Evolutionary conservation across 768 basidiomycete genomes (phyloP).

Genomic region (Tephrocybe sp.): DNA sequence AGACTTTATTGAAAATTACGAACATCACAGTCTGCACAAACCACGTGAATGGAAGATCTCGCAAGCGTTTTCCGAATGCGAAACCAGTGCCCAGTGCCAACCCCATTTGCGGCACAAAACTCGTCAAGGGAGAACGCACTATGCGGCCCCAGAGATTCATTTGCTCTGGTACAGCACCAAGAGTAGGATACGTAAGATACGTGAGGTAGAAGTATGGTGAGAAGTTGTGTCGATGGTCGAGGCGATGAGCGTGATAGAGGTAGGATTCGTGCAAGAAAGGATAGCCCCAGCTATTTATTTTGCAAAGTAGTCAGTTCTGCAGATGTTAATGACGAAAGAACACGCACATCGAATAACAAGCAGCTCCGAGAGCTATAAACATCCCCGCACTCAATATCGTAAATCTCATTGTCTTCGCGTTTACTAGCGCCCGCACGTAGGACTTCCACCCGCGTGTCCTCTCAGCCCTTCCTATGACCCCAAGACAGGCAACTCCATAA

Average conservation of each 20-base stretch:
- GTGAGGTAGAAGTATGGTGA: conserved; percentile 96
- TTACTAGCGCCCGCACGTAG: conserved; percentile 43
- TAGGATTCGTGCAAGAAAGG: conserved; percentile 92
- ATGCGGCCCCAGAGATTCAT: conserved; percentile 34
- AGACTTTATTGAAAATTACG: conserved; percentile 98
- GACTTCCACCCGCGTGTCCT: conserved; percentile 17
- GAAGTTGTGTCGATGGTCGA: conserved; percentile 98
- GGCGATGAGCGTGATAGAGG: conserved; percentile 85
- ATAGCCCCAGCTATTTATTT: conserved; percentile 76
- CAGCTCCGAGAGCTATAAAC: conserved; percentile 57
- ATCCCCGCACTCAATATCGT: conserved; percentile 63
- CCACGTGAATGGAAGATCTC: conserved; percentile 79
- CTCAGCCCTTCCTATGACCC: conserved; percentile 36
- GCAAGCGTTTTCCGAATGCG: conserved; percentile 54
- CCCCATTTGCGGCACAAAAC: conserved; percentile 81
- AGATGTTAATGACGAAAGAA: neutral
- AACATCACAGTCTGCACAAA: conserved; percentile 89
- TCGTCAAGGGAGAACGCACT: conserved; percentile 71
- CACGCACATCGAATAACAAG: conserved; percentile 75
- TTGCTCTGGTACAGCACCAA: conserved; percentile 15
- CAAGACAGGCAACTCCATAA: conserved; percentile 79
- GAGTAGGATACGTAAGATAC: conserved; percentile 76
- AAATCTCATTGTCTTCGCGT: conserved; percentile 58
- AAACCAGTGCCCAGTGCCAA: conserved; percentile 73
- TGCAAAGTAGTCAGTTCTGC: neutral